phyloP scores from a whole-genome alignment of 139 green algal species.

The Chlamydomonas asymmetrica region DNA sequence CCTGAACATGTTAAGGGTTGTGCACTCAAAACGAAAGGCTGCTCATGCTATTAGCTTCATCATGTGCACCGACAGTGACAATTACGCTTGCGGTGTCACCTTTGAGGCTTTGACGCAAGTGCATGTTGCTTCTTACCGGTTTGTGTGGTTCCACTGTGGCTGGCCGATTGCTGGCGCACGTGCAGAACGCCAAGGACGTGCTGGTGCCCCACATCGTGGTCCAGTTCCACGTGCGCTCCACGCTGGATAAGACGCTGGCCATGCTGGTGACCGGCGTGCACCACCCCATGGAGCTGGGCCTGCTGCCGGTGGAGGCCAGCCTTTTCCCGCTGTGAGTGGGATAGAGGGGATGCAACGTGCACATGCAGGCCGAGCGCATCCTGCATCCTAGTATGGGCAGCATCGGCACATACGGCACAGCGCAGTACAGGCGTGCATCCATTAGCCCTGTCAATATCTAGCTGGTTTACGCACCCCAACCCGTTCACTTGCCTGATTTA shows the following conservation, averaged over 20 bases:
- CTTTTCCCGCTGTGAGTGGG: conserved; percentile 15
- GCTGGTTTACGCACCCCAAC: neutral
- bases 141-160: neutral
- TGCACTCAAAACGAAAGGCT: neutral
- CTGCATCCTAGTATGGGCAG: neutral
- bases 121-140: neutral
- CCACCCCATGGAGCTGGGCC: conserved; percentile 24
- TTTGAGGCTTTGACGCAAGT: neutral
- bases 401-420: neutral
- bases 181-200: neutral
- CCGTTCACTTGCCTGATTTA: neutral
- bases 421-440: neutral
- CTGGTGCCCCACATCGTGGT: conserved; percentile 23
- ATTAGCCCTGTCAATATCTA: neutral
- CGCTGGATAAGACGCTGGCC: neutral
- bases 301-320: conserved; percentile 10
- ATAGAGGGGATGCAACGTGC: neutral
- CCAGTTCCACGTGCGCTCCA: conserved; percentile 24
- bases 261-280: conserved; percentile 3
- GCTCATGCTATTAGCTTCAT: neutral
- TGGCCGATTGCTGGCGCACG: too few relatives aligned
- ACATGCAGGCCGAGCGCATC: neutral
- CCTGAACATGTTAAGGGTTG: neutral
- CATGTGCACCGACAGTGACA: neutral
- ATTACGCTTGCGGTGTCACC: neutral